Percentiles rank a stretch among this genome's conserved stretches.
Evolutionary conservation across 148 eudicot genomes (phyloP).

Genomic region (Selenicereus undatus): DNA sequence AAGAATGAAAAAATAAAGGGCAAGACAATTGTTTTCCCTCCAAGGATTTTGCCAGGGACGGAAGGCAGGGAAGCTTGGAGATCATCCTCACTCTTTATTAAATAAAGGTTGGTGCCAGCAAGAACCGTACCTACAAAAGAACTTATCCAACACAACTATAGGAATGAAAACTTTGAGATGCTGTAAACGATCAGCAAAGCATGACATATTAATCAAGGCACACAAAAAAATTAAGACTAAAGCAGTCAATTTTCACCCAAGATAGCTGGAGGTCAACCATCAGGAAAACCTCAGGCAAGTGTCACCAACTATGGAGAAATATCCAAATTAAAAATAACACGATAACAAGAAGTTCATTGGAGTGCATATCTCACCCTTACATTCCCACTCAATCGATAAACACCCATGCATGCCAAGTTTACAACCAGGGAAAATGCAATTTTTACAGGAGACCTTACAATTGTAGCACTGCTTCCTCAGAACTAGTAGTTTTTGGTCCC

Average conservation of each 20-base stretch:
- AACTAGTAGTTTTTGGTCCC: not conserved
- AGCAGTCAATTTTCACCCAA: not conserved
- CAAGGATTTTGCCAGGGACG: not conserved
- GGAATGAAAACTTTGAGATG: not conserved
- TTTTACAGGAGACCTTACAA: not conserved
- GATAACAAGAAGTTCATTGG: not conserved
- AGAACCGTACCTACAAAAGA: constrained; percentile 3
- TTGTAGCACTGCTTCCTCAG: too few species aligned
- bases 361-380: not conserved
- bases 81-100: not conserved
- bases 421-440: not conserved
- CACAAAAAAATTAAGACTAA: not conserved
- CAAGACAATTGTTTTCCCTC: not conserved
- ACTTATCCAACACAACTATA: not conserved
- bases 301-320: not conserved
- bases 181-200: not conserved
- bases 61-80: not conserved
- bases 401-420: not conserved
- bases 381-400: not conserved
- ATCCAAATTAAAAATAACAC: not conserved
- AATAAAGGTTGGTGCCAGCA: not conserved
- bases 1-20: too few species aligned
- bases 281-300: not conserved
- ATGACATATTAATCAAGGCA: not conserved
- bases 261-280: not conserved